Conservation (phyloP, 805 yeast genomes). For the Candida germanica region DNA sequence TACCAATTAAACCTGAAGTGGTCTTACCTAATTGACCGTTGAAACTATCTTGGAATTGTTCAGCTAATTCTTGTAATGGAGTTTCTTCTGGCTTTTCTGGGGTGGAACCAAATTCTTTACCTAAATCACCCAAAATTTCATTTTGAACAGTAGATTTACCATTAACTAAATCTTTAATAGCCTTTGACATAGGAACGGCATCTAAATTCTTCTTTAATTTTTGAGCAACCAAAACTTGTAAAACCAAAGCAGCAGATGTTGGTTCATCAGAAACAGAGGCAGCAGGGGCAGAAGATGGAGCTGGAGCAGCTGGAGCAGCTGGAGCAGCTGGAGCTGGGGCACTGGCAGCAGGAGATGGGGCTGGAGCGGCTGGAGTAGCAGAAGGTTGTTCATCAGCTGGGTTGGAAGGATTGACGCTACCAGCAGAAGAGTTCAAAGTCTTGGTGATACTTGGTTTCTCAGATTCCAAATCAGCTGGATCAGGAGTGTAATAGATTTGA, state of each 20-base stretch:
- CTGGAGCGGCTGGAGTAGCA: constrained; percentile 53
- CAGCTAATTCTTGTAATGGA: constrained; percentile 94
- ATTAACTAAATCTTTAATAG: constrained; percentile 95
- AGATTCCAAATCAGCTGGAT: constrained; percentile 53
- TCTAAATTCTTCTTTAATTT: constrained; percentile 90
- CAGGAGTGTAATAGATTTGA: constrained; percentile 93
- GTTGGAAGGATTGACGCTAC: constrained; percentile 20
- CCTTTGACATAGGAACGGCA: constrained; percentile 81
- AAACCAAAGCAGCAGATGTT: constrained; percentile 73
- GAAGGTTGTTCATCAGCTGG: constrained; percentile 42
- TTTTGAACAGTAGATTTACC: constrained; percentile 99
- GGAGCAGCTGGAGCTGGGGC: constrained; percentile 59
- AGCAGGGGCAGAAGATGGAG: constrained; percentile 77
- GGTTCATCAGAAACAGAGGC: constrained; percentile 88
- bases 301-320: constrained; percentile 55
- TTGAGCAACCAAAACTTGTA: constrained; percentile 91
- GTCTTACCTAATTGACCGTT: constrained; percentile 90
- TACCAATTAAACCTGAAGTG: constrained; percentile 80
- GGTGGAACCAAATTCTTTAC: constrained; percentile 95
- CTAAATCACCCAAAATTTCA: constrained; percentile 97
- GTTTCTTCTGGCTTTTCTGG: constrained; percentile 99
- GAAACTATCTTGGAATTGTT: constrained; percentile 88
- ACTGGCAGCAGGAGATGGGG: constrained; percentile 52
- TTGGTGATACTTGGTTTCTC: constrained; percentile 14
- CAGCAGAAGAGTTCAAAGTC: constrained; percentile 24